Conservation (phyloP, 768 basidiomycete genomes). For the Suillus americanus region DNA sequence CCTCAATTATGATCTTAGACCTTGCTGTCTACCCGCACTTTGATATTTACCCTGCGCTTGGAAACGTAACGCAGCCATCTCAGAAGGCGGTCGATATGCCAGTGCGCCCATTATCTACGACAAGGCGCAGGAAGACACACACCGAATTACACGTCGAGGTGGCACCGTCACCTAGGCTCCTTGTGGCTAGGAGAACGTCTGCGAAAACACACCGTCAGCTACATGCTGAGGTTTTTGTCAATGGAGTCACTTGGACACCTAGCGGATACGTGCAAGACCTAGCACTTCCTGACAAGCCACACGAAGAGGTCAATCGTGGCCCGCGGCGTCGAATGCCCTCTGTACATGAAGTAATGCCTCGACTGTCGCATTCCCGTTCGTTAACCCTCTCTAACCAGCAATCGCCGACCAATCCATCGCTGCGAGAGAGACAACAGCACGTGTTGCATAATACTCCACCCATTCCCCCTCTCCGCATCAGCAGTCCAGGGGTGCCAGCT, state of each 20-base stretch:
- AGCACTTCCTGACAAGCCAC: constrained; percentile 2
- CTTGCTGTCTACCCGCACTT: constrained; percentile 24
- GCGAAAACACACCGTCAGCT: constrained; percentile 37
- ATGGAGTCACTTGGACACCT: constrained; percentile 28
- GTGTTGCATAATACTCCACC: constrained; percentile 7
- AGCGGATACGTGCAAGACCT: constrained; percentile 26
- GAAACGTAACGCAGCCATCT: neutral
- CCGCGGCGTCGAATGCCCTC: constrained; percentile 1
- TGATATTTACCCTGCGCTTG: constrained; percentile 21
- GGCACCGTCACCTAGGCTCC: constrained; percentile 6
- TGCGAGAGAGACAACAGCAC: neutral
- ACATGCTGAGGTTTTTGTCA: constrained; percentile 32
- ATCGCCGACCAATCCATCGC: constrained; percentile 6
- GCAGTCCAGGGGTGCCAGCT: constrained; percentile 16
- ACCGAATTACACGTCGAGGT: constrained; percentile 18
- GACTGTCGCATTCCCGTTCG: constrained; percentile 17
- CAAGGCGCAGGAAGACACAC: constrained; percentile 21
- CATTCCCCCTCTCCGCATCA: constrained; percentile 19
- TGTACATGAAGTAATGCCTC: neutral
- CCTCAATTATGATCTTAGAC: constrained; percentile 2
- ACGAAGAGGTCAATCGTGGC: constrained; percentile 5
- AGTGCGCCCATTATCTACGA: constrained; percentile 6
- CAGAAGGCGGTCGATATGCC: neutral
- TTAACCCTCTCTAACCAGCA: constrained; percentile 13
- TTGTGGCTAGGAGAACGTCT: constrained; percentile 1